A percentile compares a stretch with the other conserved stretches of the same genome.
Evolutionary conservation across 2,329 filamentous ascomycete species (phyloP).

Genomic region (Macrophomina phaseolina): DNA sequence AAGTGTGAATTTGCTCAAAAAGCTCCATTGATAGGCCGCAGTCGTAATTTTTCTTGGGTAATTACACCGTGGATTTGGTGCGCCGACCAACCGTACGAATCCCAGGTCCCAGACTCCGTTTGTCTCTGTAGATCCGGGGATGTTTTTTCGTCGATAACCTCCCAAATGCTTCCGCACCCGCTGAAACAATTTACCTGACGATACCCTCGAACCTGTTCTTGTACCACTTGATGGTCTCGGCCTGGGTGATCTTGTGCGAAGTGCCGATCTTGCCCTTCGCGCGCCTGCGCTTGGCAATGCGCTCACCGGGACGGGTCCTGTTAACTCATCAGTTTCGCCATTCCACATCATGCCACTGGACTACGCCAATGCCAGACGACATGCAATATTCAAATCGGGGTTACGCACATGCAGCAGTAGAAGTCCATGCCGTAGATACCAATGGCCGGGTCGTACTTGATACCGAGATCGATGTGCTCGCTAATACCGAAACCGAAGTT

Average conservation of each 20-base stretch:
- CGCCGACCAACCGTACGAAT: conserved; percentile 32
- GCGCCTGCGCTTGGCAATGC: conserved; percentile 93
- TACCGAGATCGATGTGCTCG: conserved; percentile 99
- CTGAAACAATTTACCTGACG: conserved; percentile 77
- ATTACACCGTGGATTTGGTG: conserved; percentile 47
- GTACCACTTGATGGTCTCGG: conserved; percentile 98
- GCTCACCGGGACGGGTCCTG: conserved; percentile 95
- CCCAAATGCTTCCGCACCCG: conserved; percentile 31
- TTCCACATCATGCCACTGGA: background rate
- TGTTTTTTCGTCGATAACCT: conserved; percentile 39
- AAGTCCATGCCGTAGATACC: conserved; percentile 99
- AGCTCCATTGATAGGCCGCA: conserved; percentile 55
- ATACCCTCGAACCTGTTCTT: conserved; percentile 97
- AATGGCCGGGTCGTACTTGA: conserved; percentile 99
- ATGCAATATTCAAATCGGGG: conserved; percentile 42
- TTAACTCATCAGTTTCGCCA: conserved; percentile 37
- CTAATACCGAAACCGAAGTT: conserved; percentile 99
- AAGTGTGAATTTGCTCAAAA: conserved; percentile 46
- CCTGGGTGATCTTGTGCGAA: conserved; percentile 89
- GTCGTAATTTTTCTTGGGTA: conserved; percentile 46
- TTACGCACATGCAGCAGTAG: conserved; percentile 95
- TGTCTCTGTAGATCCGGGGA: conserved; percentile 34
- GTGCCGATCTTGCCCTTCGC: conserved; percentile 84
- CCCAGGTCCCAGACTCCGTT: conserved; percentile 34
- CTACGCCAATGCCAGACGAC: background rate